These are phyloP conservation scores for Trichoderma aggressivum DNA, from an alignment of 2,329 filamentous ascomycete genomes.

Conservation along the genomic window DNA sequence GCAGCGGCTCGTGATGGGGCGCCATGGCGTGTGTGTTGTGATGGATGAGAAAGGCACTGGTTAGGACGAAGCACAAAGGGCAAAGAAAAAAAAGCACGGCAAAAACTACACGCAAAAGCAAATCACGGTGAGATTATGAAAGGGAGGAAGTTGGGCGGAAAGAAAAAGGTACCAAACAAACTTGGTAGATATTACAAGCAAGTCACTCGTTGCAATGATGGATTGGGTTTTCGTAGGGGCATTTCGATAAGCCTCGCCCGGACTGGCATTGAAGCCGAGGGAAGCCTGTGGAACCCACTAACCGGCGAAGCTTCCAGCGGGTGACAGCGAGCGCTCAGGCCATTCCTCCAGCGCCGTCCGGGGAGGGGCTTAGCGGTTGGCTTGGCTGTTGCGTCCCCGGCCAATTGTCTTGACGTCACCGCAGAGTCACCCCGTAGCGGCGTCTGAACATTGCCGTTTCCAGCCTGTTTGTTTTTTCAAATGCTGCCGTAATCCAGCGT, in stretches of 20 bases:
- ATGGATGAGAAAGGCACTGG: not conserved
- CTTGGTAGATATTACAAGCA: not conserved
- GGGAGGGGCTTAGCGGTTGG: not conserved
- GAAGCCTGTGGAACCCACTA: constrained; percentile 5
- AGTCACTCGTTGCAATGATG: not conserved
- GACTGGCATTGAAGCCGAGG: not conserved
- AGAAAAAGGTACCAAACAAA: not conserved
- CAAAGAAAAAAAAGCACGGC: not conserved
- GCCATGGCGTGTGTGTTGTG: not conserved
- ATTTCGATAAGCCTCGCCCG: not conserved
- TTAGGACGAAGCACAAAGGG: not conserved
- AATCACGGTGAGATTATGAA: not conserved
- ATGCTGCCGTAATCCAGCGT: not conserved
- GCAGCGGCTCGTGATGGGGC: constrained; percentile 56
- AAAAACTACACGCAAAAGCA: not conserved
- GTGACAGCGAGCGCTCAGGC: not conserved
- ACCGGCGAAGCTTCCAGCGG: not conserved
- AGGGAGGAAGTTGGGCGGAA: not conserved
- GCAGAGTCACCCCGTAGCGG: not conserved
- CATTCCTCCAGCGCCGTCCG: not conserved
- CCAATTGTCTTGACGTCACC: constrained; percentile 7
- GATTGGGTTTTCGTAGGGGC: not conserved
- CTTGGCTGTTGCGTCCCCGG: not conserved
- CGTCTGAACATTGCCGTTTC: not conserved
- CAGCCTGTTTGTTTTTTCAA: not conserved